Percentiles rank a stretch among this genome's conserved stretches.
phyloP scores from a whole-genome alignment of 2,329 filamentous ascomycete genomes.

The Chaetomium sp. region DNA sequence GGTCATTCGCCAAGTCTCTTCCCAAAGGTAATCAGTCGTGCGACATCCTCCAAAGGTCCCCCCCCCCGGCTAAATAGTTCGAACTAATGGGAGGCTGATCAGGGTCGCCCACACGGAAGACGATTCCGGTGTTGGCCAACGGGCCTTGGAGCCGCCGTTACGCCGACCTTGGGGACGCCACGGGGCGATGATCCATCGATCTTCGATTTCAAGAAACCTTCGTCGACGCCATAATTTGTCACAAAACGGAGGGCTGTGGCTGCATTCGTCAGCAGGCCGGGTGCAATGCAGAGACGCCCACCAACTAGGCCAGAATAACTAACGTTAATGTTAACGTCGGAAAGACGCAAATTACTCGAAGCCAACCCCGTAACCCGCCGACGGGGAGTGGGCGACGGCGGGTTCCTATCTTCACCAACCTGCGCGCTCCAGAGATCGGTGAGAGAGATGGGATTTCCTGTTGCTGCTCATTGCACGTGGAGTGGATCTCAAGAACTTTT shows the following conservation, averaged over 20 bases:
- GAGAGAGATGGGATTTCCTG: neutral
- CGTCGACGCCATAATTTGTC: slow-evolving; percentile 1
- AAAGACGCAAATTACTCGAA: no score
- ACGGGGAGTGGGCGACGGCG: no score
- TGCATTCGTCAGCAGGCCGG: neutral
- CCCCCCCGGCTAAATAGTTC: slow-evolving; percentile 9
- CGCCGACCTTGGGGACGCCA: neutral
- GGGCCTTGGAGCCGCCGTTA: slow-evolving; percentile 10
- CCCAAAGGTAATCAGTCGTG: neutral
- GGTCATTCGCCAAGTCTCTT: no score
- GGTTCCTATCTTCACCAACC: no score
- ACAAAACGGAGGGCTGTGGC: neutral
- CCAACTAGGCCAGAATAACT: no score
- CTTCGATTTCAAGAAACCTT: neutral
- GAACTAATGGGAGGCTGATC: slow-evolving; percentile 1
- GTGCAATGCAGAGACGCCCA: no score
- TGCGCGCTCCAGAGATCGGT: neutral
- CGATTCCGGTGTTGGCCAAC: slow-evolving; percentile 3
- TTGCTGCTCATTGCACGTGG: neutral
- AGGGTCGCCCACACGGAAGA: slow-evolving; percentile 3
- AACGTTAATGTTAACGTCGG: no score
- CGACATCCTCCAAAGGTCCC: neutral
- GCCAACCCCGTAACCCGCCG: no score
- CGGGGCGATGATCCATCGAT: neutral
- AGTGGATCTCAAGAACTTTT: neutral